phyloP scores from a whole-genome alignment of 441 rosid genomes.

The Adansonia grandidieri region DNA sequence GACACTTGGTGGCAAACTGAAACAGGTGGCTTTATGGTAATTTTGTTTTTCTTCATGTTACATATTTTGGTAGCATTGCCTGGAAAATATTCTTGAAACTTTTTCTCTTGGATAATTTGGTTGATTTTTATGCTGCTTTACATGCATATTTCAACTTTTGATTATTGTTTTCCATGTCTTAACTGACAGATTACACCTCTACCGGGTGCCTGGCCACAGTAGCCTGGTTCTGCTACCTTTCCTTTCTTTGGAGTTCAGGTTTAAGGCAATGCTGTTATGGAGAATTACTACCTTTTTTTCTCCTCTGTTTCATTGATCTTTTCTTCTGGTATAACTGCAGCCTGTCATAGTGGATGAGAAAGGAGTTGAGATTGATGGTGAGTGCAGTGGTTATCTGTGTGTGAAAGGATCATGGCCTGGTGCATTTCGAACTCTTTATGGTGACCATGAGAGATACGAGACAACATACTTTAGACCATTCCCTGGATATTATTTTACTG shows the following conservation, averaged over 20 bases:
- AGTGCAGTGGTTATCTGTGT: conserved; percentile 92
- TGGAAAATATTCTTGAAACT: neutral
- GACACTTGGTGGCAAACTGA: conserved; percentile 99
- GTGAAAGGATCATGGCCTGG: conserved; percentile 95
- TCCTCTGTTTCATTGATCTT: conserved; percentile 25
- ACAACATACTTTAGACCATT: conserved; percentile 97
- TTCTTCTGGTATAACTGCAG: conserved; percentile 45
- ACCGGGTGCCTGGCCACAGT: conserved; percentile 99
- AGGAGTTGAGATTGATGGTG: conserved; percentile 92
- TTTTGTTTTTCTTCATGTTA: conserved; percentile 6
- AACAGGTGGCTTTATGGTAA: conserved; percentile 97
- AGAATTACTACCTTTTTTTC: conserved; percentile 24
- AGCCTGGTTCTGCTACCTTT: conserved; percentile 99
- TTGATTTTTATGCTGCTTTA: neutral
- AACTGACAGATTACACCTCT: conserved; percentile 82
- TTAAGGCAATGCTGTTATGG: conserved; percentile 19
- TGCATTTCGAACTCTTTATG: conserved; percentile 94
- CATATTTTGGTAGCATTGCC: neutral
- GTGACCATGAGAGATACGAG: conserved; percentile 98
- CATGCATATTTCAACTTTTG: conserved; percentile 22
- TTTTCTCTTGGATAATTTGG: conserved; percentile 1
- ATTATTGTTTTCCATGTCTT: conserved; percentile 18
- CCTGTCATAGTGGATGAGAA: conserved; percentile 95
- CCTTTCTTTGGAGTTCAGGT: conserved; percentile 99
- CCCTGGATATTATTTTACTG: conserved; percentile 90